Conservation (phyloP, 2,329 filamentous ascomycete species). For the Pseudocercospora macadamiae region DNA sequence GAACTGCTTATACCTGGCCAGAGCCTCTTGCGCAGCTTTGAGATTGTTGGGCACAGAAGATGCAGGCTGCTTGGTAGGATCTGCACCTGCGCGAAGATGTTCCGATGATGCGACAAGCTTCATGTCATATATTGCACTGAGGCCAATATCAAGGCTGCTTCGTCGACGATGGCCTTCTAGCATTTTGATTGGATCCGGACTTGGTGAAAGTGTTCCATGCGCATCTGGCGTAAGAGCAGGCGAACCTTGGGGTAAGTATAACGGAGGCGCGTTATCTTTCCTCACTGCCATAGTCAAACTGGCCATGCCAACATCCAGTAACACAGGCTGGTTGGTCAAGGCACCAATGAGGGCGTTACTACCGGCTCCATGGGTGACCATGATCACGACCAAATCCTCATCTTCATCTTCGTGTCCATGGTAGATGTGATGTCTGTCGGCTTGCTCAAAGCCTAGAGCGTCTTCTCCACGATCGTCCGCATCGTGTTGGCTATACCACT, state of each 20-base stretch:
- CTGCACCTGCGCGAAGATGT: slow-evolving; percentile 62
- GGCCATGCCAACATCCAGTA: slow-evolving; percentile 87
- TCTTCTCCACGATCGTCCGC: slow-evolving; percentile 41
- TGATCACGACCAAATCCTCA: slow-evolving; percentile 75
- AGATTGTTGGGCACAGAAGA: slow-evolving; percentile 18
- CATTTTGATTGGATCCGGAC: slow-evolving; percentile 27
- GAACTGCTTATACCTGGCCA: slow-evolving; percentile 25
- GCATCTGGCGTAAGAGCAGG: slow-evolving; percentile 5
- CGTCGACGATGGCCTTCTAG: slow-evolving; percentile 38
- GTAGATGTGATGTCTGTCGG: slow-evolving; percentile 37
- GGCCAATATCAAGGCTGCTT: slow-evolving; percentile 47
- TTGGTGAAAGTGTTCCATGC: slow-evolving; percentile 9
- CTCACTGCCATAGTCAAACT: slow-evolving; percentile 86
- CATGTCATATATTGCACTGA: slow-evolving; percentile 69
- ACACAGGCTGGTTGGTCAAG: slow-evolving; percentile 85
- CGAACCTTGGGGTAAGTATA: slow-evolving; percentile 6
- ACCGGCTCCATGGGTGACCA: slow-evolving; percentile 93
- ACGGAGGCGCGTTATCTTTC: slow-evolving; percentile 46
- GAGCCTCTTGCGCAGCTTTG: slow-evolving; percentile 23
- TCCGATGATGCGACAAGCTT: slow-evolving; percentile 74
- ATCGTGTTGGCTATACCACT: slow-evolving; percentile 70
- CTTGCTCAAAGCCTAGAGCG: slow-evolving; percentile 40
- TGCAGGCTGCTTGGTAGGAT: slow-evolving; percentile 38
- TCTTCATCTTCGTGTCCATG: slow-evolving; percentile 60
- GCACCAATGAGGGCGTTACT: slow-evolving; percentile 95